Evolutionary conservation across 2,329 filamentous ascomycete genomes (phyloP).

Genomic region (Biscogniauxia marginata): DNA sequence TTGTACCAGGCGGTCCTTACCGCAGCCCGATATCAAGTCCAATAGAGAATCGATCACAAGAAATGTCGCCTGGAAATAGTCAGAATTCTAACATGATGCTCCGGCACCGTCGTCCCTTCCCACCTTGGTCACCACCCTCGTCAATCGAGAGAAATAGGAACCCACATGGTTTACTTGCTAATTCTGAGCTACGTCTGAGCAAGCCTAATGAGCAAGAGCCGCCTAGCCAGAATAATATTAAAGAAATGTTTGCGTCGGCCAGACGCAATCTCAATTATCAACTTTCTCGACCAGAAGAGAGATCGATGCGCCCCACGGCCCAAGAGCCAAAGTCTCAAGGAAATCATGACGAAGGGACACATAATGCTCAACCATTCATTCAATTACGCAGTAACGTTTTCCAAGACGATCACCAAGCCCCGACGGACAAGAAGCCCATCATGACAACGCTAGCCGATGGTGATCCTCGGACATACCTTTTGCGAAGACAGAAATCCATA

Average conservation of each 20-base stretch:
- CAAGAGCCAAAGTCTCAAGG: conserved; percentile 5
- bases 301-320: not conserved
- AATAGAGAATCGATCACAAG: not conserved
- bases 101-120: conserved; percentile 13
- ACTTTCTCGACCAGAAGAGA: conserved; percentile 9
- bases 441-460: conserved; percentile 24
- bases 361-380: conserved; percentile 5
- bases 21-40: conserved; percentile 27
- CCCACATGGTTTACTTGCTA: not conserved
- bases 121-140: conserved; percentile 33
- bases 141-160: conserved; percentile 15
- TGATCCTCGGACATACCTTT: conserved; percentile 33
- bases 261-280: conserved; percentile 16
- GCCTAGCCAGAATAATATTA: not conserved
- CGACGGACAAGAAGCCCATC: conserved; percentile 24
- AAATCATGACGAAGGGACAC: not conserved
- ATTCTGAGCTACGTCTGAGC: not conserved
- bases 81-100: conserved; percentile 3
- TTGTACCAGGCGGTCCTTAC: conserved; percentile 23
- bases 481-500: conserved; percentile 33
- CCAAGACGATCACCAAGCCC: conserved; percentile 1
- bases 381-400: conserved; percentile 7
- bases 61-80: not conserved
- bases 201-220: not conserved
- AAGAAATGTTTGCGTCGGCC: conserved; percentile 13